Evolutionary conservation across 139 green algal genomes (phyloP).

Genomic region (Coelastrella sp.): DNA sequence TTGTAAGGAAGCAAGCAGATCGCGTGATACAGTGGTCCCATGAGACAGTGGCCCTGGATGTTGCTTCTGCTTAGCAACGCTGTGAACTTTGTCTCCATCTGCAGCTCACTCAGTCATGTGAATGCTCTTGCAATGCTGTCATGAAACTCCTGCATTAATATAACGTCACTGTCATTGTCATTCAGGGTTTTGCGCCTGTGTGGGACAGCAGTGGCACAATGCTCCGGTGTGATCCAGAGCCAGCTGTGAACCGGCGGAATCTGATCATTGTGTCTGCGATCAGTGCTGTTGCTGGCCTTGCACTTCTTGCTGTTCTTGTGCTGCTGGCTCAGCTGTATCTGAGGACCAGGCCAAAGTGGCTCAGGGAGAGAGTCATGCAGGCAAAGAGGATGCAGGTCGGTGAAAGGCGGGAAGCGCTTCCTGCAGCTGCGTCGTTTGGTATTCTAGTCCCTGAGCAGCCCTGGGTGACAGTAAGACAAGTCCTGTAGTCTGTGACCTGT

Average conservation of each 20-base stretch:
- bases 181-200: neutral
- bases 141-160: neutral
- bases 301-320: neutral
- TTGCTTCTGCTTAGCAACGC: no score
- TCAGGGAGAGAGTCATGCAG: constrained; percentile 33
- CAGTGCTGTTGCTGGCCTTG: constrained; percentile 17
- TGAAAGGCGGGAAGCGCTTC: no score
- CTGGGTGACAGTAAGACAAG: no score
- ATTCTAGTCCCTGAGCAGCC: no score
- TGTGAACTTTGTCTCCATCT: neutral
- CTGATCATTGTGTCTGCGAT: neutral
- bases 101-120: neutral
- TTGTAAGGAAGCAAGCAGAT: no score
- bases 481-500: no score
- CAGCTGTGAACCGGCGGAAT: neutral
- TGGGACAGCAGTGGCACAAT: neutral
- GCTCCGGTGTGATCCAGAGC: neutral
- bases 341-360: constrained; percentile 26
- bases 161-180: neutral
- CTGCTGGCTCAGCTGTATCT: constrained; percentile 24
- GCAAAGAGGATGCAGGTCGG: neutral
- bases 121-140: neutral
- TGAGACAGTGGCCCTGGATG: no score
- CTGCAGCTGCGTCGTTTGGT: no score
- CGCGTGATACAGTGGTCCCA: no score